Conservation (phyloP, 192 early-diverging fungal species). For the Paraglomus brasilianum region DNA sequence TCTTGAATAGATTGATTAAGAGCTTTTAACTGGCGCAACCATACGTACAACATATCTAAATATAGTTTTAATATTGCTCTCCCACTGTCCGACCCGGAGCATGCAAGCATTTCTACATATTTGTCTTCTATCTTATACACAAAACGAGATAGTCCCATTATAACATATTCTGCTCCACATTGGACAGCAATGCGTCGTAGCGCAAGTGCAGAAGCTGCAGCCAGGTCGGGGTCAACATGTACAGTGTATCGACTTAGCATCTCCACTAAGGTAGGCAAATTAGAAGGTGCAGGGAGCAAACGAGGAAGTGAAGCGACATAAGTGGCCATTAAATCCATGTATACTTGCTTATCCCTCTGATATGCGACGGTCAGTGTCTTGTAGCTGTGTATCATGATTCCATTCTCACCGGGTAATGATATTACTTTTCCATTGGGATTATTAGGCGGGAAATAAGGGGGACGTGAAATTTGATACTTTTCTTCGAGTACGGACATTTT, state of each 20-base stretch:
- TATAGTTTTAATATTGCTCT: constrained; percentile 67
- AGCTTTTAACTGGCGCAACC: constrained; percentile 45
- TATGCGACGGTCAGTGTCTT: constrained; percentile 50
- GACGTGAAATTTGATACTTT: constrained; percentile 42
- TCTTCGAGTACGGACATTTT: constrained; percentile 50
- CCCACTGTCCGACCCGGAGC: constrained; percentile 25
- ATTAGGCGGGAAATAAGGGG: neutral
- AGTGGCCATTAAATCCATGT: constrained; percentile 67
- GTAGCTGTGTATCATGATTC: constrained; percentile 47
- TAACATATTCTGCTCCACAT: constrained; percentile 52
- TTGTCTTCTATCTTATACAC: constrained; percentile 57
- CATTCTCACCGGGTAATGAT: constrained; percentile 39
- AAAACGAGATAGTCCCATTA: constrained; percentile 51
- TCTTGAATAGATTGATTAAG: constrained; percentile 35
- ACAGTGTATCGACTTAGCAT: constrained; percentile 77
- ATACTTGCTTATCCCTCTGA: constrained; percentile 56
- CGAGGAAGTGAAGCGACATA: constrained; percentile 74
- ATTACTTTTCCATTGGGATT: constrained; percentile 28
- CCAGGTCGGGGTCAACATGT: constrained; percentile 84
- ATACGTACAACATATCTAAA: constrained; percentile 58
- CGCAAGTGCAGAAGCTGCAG: constrained; percentile 60
- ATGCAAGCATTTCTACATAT: constrained; percentile 42
- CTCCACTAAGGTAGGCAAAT: constrained; percentile 66
- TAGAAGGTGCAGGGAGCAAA: constrained; percentile 62
- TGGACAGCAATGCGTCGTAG: constrained; percentile 64